phyloP scores from a whole-genome alignment of 192 early-diverging fungal species.

The Mortierella alpina region DNA sequence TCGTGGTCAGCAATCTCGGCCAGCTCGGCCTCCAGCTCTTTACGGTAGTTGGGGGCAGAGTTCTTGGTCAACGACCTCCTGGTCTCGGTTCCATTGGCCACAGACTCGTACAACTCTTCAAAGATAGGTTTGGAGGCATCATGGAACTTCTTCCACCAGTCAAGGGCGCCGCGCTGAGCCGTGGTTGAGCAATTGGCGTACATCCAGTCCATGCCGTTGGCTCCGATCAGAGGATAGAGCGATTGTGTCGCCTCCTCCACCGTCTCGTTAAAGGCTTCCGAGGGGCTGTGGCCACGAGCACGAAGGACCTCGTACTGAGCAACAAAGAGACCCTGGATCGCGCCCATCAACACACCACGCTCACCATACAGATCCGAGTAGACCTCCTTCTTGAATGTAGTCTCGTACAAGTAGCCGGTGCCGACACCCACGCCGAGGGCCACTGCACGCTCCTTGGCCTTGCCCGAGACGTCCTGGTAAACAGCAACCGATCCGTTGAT shows the following conservation, averaged over 20 bases:
- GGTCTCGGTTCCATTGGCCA: constrained; percentile 90
- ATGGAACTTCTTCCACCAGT: constrained; percentile 97
- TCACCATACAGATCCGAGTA: constrained; percentile 97
- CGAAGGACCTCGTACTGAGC: constrained; percentile 98
- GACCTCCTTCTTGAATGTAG: constrained; percentile 96
- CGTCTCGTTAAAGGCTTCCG: constrained; percentile 99
- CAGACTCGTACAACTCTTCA: constrained; percentile 87
- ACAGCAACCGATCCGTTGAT: constrained; percentile 98
- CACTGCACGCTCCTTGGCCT: constrained; percentile 93
- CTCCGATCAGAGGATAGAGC: constrained; percentile 94
- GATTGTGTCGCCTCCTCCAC: constrained; percentile 99
- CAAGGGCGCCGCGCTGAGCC: constrained; percentile 94
- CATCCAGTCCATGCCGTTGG: constrained; percentile 97
- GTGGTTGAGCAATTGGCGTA: constrained; percentile 98
- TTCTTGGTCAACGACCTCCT: constrained; percentile 87
- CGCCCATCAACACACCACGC: constrained; percentile 98
- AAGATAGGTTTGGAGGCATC: constrained; percentile 94
- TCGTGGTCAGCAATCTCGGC: constrained; percentile 83
- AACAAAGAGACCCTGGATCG: constrained; percentile 95
- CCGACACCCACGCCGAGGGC: constrained; percentile 95
- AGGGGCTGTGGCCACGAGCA: constrained; percentile 93
- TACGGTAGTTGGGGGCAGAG: constrained; percentile 91
- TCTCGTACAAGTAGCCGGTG: constrained; percentile 97
- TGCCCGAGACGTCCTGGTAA: constrained; percentile 91
- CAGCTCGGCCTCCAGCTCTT: constrained; percentile 92